Base-by-base conservation (phyloP, 176 grass and related monocot species). In the Ampelocalamus luodianensis region DNA sequence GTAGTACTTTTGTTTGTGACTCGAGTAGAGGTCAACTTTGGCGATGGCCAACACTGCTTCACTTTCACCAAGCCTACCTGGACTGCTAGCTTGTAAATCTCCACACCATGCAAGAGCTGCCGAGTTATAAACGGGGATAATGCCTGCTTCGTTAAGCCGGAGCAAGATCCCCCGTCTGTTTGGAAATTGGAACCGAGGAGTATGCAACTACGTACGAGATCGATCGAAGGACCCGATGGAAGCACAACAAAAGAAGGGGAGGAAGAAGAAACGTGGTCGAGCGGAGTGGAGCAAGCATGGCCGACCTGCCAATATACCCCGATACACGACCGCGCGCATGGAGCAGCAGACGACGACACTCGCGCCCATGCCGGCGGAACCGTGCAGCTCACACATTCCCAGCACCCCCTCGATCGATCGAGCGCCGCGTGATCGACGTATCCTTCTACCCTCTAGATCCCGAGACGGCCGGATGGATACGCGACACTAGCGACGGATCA, bases 281-380 rank as follows among this genome's bases (percentile, higher is more conserved):
- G 48, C 3, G 60, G 65, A 3, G 37, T 34, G 79, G 32, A 72
- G 84, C 58, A 55, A 65, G 85, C 58, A 74, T 80, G 85, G 45
- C 68, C 51, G 53, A 60, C 51, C 51, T 55, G 51, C 54, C 22
- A 59, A 59, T 59, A 59, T 11, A 23, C 22, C 22, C 55, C 14
- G 26, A 39, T 44, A 39, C 65, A 23, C 65, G 18, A 20, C 45
- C 83, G 75, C 48, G 45, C 26, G 68, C 65, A 6, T 66, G 71
- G 3, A 23, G 56, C 9, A 4, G 56, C 9, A 59, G 56, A 8
- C 7, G 48, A 61, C 66, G 34, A 76, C 82, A 55, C 34, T 3
- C 18, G 63, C 62, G 50, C 29, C 80, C 66, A 60, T 82, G 65
- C 79, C 50, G 50, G 65, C 0, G 79, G 2, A 18, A 40, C 32